Percentiles rank a stretch among this genome's conserved stretches.
Evolutionary conservation across 2,329 filamentous ascomycete species (phyloP).

Genomic region (Furcasterigmium sp.): DNA sequence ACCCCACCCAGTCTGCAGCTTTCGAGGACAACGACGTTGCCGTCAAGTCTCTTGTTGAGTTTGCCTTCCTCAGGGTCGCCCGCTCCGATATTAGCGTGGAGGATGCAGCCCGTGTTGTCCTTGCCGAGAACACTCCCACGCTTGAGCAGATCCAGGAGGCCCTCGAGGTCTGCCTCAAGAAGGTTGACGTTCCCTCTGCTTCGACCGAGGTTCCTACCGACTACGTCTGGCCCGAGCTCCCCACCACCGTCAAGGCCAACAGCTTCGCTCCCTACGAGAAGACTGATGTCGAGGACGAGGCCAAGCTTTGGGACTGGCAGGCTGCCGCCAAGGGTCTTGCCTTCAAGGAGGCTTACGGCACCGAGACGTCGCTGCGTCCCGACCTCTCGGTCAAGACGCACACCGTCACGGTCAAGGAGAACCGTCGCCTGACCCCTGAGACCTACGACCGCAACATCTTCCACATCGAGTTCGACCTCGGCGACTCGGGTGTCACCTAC

Average conservation of each 20-base stretch:
- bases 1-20: slow-evolving; percentile 62
- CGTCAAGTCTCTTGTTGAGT: slow-evolving; percentile 65
- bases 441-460: slow-evolving; percentile 98
- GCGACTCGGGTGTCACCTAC: slow-evolving; percentile 85
- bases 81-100: slow-evolving; percentile 59
- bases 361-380: slow-evolving; percentile 68
- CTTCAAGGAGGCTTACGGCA: slow-evolving; percentile 93
- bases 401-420: slow-evolving; percentile 89
- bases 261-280: slow-evolving; percentile 82
- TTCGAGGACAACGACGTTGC: slow-evolving; percentile 59
- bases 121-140: slow-evolving; percentile 41
- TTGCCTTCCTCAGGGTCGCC: slow-evolving; percentile 78
- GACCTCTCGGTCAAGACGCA: slow-evolving; percentile 82
- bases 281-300: slow-evolving; percentile 61
- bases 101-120: slow-evolving; percentile 60
- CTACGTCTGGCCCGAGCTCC: slow-evolving; percentile 45
- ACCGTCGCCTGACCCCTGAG: slow-evolving; percentile 80
- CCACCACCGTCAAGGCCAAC: slow-evolving; percentile 64
- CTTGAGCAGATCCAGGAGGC: slow-evolving; percentile 58
- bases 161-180: slow-evolving; percentile 64
- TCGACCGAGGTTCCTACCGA: slow-evolving; percentile 71
- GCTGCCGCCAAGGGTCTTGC: slow-evolving; percentile 78
- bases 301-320: slow-evolving; percentile 70
- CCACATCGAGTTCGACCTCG: slow-evolving; percentile 98
- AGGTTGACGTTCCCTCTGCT: slow-evolving; percentile 69